phyloP scores from a whole-genome alignment of 2,329 filamentous ascomycete genomes.

The Penicillium sp. region DNA sequence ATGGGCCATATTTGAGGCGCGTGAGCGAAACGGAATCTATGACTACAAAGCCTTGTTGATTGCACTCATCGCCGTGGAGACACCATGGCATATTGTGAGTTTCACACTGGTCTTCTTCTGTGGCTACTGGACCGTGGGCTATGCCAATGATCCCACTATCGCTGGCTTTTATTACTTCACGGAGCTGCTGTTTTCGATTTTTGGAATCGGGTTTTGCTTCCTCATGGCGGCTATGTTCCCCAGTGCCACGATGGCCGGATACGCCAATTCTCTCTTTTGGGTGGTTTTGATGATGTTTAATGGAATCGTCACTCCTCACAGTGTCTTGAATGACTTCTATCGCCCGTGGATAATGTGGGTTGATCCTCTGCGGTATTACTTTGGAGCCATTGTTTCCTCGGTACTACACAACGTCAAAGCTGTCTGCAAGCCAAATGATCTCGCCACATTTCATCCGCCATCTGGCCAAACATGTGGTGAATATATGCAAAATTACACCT shows the following conservation, averaged over 20 bases:
- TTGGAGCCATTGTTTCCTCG: too few species aligned
- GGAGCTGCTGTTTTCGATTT: conserved; percentile 2
- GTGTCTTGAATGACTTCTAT: too few species aligned
- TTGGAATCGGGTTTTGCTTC: background rate
- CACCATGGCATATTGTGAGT: background rate
- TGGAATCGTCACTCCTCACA: background rate
- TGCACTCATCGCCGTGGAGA: conserved; percentile 7
- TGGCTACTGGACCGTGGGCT: conserved; percentile 10
- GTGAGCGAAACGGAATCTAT: conserved; percentile 10
- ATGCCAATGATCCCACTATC: background rate
- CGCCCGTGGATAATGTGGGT: too few species aligned
- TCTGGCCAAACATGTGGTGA: conserved; percentile 55
- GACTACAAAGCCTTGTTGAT: conserved; percentile 5
- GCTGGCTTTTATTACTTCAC: conserved; percentile 9
- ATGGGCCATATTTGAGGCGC: conserved; percentile 9
- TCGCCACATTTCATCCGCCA: conserved; percentile 56
- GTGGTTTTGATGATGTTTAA: conserved; percentile 7
- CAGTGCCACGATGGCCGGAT: conserved; percentile 8
- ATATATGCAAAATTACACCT: conserved; percentile 58
- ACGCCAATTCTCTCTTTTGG: conserved; percentile 11
- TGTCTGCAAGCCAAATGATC: conserved; percentile 55
- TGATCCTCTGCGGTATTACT: too few species aligned
- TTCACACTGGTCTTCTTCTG: conserved; percentile 5
- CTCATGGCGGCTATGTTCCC: conserved; percentile 9
- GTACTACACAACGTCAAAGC: too few species aligned